Percentiles rank a stretch among this genome's conserved stretches.
Conservation (phyloP, 2,329 filamentous ascomycete species). For the Shiraia bambusicola region DNA sequence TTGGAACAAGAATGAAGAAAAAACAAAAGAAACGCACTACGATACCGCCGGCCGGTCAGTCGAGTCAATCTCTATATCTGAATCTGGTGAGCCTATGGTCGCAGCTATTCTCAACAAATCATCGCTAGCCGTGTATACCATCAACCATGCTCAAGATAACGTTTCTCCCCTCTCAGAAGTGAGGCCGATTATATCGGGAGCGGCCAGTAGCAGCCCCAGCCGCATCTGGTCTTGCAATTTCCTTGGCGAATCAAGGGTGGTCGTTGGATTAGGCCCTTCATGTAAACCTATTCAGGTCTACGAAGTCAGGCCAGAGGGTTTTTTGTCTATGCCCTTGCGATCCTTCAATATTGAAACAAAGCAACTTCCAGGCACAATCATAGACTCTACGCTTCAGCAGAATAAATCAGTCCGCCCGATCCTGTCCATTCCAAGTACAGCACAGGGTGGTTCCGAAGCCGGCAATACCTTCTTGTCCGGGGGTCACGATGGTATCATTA, state of each 20-base stretch:
- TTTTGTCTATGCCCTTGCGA: conserved; percentile 44
- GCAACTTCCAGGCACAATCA: conserved; percentile 28
- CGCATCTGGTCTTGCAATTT: conserved; percentile 56
- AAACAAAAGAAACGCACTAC: conserved; percentile 32
- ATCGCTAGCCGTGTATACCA: conserved; percentile 50
- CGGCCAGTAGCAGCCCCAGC: conserved; percentile 9
- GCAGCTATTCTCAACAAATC: conserved; percentile 55
- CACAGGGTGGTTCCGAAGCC: conserved; percentile 33
- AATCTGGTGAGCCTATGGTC: conserved; percentile 47
- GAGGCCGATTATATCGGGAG: conserved; percentile 12
- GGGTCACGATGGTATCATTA: conserved; percentile 58
- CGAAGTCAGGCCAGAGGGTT: conserved; percentile 49
- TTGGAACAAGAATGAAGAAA: conserved; percentile 13
- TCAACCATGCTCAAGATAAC: conserved; percentile 30
- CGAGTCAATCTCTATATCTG: conserved; percentile 52
- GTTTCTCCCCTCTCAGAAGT: conserved; percentile 21
- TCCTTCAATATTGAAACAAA: conserved; percentile 40
- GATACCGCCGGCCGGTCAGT: conserved; percentile 49
- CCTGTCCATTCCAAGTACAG: conserved; percentile 41
- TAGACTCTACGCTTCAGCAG: conserved; percentile 3
- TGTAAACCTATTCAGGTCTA: conserved; percentile 53
- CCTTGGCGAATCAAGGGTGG: conserved; percentile 53
- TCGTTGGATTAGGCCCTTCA: conserved; percentile 52
- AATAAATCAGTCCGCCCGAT: conserved; percentile 50
- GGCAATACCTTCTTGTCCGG: conserved; percentile 61